Base-by-base conservation (phyloP, 768 basidiomycete genomes). In the Calocybe gangraenosa region DNA sequence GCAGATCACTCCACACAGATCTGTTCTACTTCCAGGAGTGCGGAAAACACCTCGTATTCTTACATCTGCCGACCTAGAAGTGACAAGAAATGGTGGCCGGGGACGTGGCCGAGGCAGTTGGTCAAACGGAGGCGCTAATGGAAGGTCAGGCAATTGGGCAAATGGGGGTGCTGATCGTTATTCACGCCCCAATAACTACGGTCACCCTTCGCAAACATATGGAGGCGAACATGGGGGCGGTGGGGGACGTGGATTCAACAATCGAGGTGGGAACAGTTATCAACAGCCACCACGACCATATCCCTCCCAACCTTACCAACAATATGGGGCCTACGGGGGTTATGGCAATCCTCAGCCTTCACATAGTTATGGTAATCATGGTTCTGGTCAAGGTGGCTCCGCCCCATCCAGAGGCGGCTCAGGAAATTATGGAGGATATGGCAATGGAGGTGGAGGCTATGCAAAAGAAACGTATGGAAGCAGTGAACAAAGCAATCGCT, bases 1-100 rank as follows among this genome's bases (percentile, higher is more conserved):
- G 58, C 95, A 97, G 58, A 62, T 84, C 10, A 76, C 76, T 2
- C 90, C 92, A 1, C 96, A 99, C 61, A 82, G 79, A 37, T 95
- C 92, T 13, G 69, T 85, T 34, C 67, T 98, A 20, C 71, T 99
- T 1, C 84, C 84, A 7, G 90, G 89, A 1, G 80, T 78, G 21
- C 78, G 67, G 52, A 75, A 74, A 46, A 72, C 79, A 1, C 66
- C 74, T 8, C 76, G 81, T 8, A 64, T 82, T 1, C 72, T 99
- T 31, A 79, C 76, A 9, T 62, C 81, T 2, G 67, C 70, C 21
- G 96, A 99, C 59, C 66, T 87, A 42, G 91, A 92, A 52, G 66
- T 68, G 19, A 76, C 81, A 0, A 76, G 87, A 35, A 65, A 70
- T 34, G 78, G 84, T 17, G 78, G 72, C 34, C 62, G 68, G 0